Evolutionary conservation across 2,329 filamentous ascomycete species (phyloP), one percentile per base, ranked within the genome.

Genomic region (Pleoardoris graminearum): DNA sequence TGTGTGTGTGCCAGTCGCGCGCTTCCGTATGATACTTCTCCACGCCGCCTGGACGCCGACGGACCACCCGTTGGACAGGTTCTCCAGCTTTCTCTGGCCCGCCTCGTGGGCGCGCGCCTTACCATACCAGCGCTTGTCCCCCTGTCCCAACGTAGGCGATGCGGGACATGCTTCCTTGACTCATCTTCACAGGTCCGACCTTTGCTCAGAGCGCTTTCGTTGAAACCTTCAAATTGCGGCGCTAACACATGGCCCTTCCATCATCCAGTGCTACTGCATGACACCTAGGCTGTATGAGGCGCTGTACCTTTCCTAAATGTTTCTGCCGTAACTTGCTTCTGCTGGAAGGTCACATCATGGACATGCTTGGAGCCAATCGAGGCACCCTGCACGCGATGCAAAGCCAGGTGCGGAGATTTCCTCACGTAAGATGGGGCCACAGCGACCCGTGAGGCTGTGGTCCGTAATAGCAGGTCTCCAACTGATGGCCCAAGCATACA

Each of bases 51-150:
- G 60, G 49, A 61, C 57, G 56, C 60, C 54, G 50, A 56, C 45
- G 39, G 55, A 56, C 63, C 61, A 54, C 56, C 67, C 60, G 63
- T 67, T 67, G 61, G 51, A 63, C 52, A 39, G 39, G 57, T 63
- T 42, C 48, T 55, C 61, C 50, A 58, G 54, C 62, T 56, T 55
- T 67, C 64, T 67, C 61, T 69, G 65, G 60, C 66, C 67, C 60
- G 65, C 33, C 61, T 38, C 42, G 53, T 61, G 66, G 55, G 60
- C 65, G 68, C 67, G 68, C 69, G 69, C 67, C 67, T 70, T 63
- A 64, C 55, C 61, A 63, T 58, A 62, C 68, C 63, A 65, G 63
- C 67, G 60, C 58, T 60, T 61, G 56, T 54, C 63, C 61, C 53
- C 61, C 53, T 56, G 55, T 59, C 53, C 55, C 58, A 52, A 56